phyloP scores from a whole-genome alignment of 441 rosid genomes.

The Adansonia gregorii region DNA sequence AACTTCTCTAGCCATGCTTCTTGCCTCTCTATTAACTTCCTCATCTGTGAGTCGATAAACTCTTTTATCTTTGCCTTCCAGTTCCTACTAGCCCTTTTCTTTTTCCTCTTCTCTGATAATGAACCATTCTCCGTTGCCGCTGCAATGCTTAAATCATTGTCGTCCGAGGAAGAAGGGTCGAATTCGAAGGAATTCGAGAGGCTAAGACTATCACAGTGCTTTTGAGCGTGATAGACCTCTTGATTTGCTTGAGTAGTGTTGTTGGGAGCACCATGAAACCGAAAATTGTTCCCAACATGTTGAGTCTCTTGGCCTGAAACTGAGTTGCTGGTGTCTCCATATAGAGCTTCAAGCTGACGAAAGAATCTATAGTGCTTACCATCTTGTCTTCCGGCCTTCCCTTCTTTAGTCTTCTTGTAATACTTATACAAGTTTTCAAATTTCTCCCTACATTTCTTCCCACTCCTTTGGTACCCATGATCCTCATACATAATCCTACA shows the following conservation, averaged over 20 bases:
- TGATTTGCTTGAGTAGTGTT: constrained; percentile 35
- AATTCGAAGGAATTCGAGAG: constrained; percentile 72
- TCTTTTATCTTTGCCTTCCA: constrained; percentile 82
- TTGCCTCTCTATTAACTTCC: constrained; percentile 77
- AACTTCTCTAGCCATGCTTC: constrained; percentile 82
- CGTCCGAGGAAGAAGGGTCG: constrained; percentile 66
- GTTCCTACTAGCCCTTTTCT: constrained; percentile 51
- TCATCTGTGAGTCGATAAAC: constrained; percentile 76
- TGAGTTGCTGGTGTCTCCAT: constrained; percentile 65
- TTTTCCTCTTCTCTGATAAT: constrained; percentile 50
- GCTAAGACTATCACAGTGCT: constrained; percentile 68
- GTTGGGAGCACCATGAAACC: constrained; percentile 42
- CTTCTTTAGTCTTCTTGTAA: constrained; percentile 94
- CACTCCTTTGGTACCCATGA: constrained; percentile 93
- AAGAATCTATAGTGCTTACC: constrained; percentile 94
- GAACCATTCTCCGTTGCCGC: constrained; percentile 47
- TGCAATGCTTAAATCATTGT: constrained; percentile 46
- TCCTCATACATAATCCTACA: constrained; percentile 88
- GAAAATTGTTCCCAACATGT: constrained; percentile 38
- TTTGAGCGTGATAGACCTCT: constrained; percentile 46
- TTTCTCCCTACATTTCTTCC: constrained; percentile 96
- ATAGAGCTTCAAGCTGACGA: constrained; percentile 91
- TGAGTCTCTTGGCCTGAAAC: constrained; percentile 49
- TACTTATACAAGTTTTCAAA: constrained; percentile 94
- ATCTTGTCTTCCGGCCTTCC: constrained; percentile 95